Evolutionary conservation across 176 grass and related monocot genomes (phyloP), one percentile per base, ranked within the genome.

Genomic region (Cocos nucifera): DNA sequence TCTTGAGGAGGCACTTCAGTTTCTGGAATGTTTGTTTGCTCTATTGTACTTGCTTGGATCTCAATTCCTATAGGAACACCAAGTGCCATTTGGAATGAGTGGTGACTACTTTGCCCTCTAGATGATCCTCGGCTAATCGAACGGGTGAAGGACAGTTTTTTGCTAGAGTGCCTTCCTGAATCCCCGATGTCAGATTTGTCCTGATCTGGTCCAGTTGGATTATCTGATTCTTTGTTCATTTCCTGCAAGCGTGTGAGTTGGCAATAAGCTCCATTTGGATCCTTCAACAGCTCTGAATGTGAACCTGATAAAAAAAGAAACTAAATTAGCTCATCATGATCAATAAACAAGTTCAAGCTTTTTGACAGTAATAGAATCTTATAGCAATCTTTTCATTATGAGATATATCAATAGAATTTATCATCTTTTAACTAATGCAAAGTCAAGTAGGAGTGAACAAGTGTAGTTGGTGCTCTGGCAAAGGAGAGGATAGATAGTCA

Each of bases 21-120:
- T 56, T 69, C 73, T 18, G 65, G 5, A 15, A 64, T 55, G 35
- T 10, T 12, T 44, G 35, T 12, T 44, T 44, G 35, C 22, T 77
- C 62, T 29, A 82, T 85, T 61, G 85, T 82, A 57, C 60, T 78
- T 54, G 80, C 85, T 61, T 78, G 85, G 29, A 85, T 61, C 9
- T 95, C 89, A 6, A 82, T 65, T 52, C 82, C 82, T 20, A 86
- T 54, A 17, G 82, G 82, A 44, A 89, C 62, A 19, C 85, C 85
- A 4, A 95, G 64, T 53, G 89, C 62, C 14, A 85, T 72, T 0
- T 82, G 88, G 62, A 95, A 95, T 5, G 89, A 95, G 25, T 85
- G 89, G 50, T 77, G 79, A 15, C 84, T 94, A 28, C 82, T 95
- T 58, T 78, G 82, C 22, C 85, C 85, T 64, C 59, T 68, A 62